Evolutionary conservation across 2,329 filamentous ascomycete species (phyloP).

Genomic region (Stagonosporopsis cucurbitacearum): DNA sequence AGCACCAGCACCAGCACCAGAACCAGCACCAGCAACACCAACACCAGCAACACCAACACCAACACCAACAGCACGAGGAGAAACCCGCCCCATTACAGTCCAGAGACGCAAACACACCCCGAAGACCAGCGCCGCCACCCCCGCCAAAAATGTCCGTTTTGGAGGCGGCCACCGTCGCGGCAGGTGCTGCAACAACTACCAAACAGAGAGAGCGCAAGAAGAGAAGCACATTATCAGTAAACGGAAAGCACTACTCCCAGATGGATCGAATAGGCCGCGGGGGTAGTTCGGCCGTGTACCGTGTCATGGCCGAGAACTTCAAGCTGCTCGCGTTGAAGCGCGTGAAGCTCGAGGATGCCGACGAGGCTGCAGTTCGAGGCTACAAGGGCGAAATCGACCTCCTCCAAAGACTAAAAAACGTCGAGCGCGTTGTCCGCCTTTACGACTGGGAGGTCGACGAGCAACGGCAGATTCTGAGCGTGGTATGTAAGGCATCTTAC

Average conservation of each 20-base stretch:
- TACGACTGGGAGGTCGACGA: constrained; percentile 94
- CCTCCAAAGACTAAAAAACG: constrained; percentile 77
- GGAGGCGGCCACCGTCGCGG: constrained; percentile 86
- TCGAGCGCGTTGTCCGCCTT: constrained; percentile 88
- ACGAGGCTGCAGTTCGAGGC: constrained; percentile 80
- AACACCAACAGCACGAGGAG: too few species aligned
- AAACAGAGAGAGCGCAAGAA: constrained; percentile 75
- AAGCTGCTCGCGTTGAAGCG: constrained; percentile 94
- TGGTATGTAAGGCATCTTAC: constrained; percentile 63
- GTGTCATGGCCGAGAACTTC: constrained; percentile 95
- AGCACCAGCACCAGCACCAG: too few species aligned
- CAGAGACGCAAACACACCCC: constrained; percentile 74
- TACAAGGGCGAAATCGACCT: constrained; percentile 97
- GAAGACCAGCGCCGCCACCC: constrained; percentile 75
- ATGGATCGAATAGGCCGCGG: constrained; percentile 91
- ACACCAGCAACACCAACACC: too few species aligned
- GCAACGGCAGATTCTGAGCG: constrained; percentile 84
- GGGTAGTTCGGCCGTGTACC: constrained; percentile 92
- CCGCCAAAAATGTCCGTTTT: constrained; percentile 96
- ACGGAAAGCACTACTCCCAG: constrained; percentile 88
- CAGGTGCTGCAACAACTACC: constrained; percentile 74
- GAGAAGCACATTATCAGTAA: constrained; percentile 83
- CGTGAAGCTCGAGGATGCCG: constrained; percentile 87
- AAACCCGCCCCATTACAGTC: constrained; percentile 58
- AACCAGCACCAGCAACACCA: too few species aligned